phyloP scores from a whole-genome alignment of 2,329 filamentous ascomycete genomes.

The Dothideomycetes sp. region DNA sequence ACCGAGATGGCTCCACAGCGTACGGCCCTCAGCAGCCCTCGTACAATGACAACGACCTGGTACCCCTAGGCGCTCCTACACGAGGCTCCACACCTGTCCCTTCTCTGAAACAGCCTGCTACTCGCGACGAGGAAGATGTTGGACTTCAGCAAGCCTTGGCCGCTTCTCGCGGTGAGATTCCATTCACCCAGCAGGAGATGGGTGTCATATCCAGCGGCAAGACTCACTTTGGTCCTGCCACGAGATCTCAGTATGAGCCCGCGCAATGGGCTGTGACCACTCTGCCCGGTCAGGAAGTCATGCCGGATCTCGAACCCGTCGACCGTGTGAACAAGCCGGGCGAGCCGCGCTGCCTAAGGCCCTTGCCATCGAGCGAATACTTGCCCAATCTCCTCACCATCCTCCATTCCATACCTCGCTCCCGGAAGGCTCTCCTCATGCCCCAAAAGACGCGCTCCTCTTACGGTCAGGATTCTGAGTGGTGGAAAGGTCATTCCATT shows the following conservation, averaged over 20 bases:
- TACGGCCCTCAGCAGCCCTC: conserved; percentile 7
- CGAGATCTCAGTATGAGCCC: conserved; percentile 41
- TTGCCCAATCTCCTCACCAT: conserved; percentile 50
- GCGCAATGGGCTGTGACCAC: conserved; percentile 41
- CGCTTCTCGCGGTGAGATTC: conserved; percentile 12
- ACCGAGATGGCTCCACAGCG: conserved; percentile 17
- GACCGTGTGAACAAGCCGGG: conserved; percentile 36
- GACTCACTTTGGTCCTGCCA: conserved; percentile 41
- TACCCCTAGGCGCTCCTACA: conserved; percentile 18
- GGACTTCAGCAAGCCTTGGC: conserved; percentile 17
- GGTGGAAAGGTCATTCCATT: conserved; percentile 51
- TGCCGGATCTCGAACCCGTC: conserved; percentile 36
- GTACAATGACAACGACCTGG: conserved; percentile 15
- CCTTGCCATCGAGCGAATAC: conserved; percentile 40
- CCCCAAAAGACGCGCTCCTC: conserved; percentile 32
- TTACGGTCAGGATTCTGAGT: conserved; percentile 46
- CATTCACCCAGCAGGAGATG: conserved; percentile 35
- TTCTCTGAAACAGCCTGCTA: conserved; percentile 15
- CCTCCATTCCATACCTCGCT: conserved; percentile 49
- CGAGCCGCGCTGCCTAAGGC: conserved; percentile 48
- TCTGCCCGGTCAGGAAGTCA: conserved; percentile 31
- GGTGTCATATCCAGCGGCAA: conserved; percentile 35
- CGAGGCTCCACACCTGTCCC: conserved; percentile 18
- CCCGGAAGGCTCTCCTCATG: conserved; percentile 44
- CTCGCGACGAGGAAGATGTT: conserved; percentile 19